Percentiles rank a stretch among this genome's conserved stretches.
Evolutionary conservation across 2,329 filamentous ascomycete species (phyloP).

Genomic region (Exophiala aquamarina): DNA sequence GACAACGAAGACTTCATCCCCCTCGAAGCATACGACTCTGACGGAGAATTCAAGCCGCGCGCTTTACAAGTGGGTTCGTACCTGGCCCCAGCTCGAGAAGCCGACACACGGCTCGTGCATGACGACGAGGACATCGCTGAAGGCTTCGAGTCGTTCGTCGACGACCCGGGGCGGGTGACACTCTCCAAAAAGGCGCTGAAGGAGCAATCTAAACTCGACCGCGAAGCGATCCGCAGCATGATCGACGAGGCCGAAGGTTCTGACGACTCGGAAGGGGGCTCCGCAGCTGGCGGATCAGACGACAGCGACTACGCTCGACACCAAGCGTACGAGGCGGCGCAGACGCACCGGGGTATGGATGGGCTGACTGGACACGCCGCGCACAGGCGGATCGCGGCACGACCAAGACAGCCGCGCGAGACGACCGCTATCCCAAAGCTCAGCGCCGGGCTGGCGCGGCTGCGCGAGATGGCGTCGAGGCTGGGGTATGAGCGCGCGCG

Average conservation of each 20-base stretch:
- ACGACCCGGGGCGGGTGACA: constrained; percentile 71
- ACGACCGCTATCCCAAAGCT: constrained; percentile 26
- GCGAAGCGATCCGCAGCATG: constrained; percentile 77
- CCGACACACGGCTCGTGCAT: constrained; percentile 70
- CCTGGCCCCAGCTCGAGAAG: constrained; percentile 53
- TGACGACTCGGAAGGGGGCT: constrained; percentile 59
- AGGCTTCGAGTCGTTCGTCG: constrained; percentile 88
- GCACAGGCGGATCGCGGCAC: constrained; percentile 16
- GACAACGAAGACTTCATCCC: constrained; percentile 41
- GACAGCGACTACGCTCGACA: constrained; percentile 65
- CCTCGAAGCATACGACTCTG: constrained; percentile 33
- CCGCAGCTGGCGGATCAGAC: constrained; percentile 6
- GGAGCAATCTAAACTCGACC: constrained; percentile 42
- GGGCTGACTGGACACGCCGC: constrained; percentile 44
- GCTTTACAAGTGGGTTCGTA: constrained; percentile 33
- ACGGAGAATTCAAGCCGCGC: constrained; percentile 27
- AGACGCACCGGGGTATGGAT: constrained; percentile 85
- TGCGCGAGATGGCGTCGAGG: constrained; percentile 21
- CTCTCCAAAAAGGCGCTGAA: constrained; percentile 68
- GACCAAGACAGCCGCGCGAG: constrained; percentile 24
- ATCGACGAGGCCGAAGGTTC: constrained; percentile 77
- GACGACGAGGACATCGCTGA: constrained; percentile 93
- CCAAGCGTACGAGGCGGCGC: constrained; percentile 82
- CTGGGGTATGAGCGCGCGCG: constrained; percentile 20
- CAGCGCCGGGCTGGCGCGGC: constrained; percentile 19